Conservation (phyloP, 352 stramenopile genomes). For the Thraustotheca clavata region DNA sequence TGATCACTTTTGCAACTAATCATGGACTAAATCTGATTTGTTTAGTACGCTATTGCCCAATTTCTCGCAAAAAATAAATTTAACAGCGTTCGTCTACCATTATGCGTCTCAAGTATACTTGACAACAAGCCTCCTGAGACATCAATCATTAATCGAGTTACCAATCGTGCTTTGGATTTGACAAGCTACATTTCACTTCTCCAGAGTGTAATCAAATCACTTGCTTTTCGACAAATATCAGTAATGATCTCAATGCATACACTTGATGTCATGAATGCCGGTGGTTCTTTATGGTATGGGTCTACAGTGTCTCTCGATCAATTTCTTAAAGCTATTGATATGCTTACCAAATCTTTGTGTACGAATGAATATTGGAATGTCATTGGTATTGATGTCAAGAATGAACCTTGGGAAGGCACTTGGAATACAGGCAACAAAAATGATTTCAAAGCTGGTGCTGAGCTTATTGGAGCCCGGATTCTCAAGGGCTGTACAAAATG, state of each 20-base stretch:
- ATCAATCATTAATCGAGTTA: slow-evolving; percentile 47
- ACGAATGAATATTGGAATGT: slow-evolving; percentile 65
- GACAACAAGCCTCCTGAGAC: slow-evolving; percentile 33
- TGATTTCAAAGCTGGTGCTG: slow-evolving; percentile 54
- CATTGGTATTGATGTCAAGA: slow-evolving; percentile 71
- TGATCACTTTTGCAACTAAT: slow-evolving; percentile 1
- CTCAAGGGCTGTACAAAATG: slow-evolving; percentile 57
- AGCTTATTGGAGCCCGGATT: slow-evolving; percentile 75
- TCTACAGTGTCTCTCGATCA: neutral
- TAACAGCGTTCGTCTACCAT: slow-evolving; percentile 47
- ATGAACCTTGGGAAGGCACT: slow-evolving; percentile 47
- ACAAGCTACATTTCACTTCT: slow-evolving; percentile 23
- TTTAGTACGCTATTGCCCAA: slow-evolving; percentile 42
- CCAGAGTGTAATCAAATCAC: neutral
- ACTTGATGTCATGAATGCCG: neutral
- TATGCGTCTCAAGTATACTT: slow-evolving; percentile 48
- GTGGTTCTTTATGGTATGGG: neutral
- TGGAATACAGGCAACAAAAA: slow-evolving; percentile 52
- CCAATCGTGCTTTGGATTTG: slow-evolving; percentile 58
- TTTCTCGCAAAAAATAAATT: slow-evolving; percentile 64
- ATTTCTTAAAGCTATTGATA: slow-evolving; percentile 36
- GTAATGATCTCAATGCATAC: neutral
- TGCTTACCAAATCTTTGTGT: slow-evolving; percentile 41
- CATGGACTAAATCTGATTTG: neutral
- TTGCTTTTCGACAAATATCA: slow-evolving; percentile 8